These are phyloP conservation scores for Solanum bulbocastanum DNA, from an alignment of 257 asterid species.

Conservation along the genomic window DNA sequence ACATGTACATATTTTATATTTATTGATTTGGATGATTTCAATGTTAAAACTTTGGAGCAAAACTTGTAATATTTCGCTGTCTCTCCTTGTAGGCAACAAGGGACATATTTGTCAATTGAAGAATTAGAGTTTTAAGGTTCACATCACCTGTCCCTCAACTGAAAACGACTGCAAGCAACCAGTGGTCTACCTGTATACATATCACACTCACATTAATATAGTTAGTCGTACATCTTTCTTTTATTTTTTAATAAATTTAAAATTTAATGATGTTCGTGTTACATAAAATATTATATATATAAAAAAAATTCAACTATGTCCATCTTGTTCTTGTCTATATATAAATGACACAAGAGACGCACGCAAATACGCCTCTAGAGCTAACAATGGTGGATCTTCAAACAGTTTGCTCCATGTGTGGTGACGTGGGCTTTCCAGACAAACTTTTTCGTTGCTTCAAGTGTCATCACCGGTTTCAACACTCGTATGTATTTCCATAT, in stretches of 20 bases:
- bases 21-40: background rate
- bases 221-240: background rate
- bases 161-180: slow-evolving; percentile 39
- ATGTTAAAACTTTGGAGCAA: background rate
- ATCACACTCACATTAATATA: background rate
- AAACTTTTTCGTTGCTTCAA: slow-evolving; percentile 87
- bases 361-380: background rate
- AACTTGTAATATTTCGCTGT: background rate
- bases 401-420: slow-evolving; percentile 91
- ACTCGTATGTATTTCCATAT: slow-evolving; percentile 44
- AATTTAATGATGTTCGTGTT: background rate
- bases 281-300: background rate
- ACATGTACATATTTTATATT: background rate
- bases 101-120: slow-evolving; percentile 20
- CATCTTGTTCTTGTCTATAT: background rate
- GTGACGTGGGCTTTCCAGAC: slow-evolving; percentile 88
- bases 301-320: background rate
- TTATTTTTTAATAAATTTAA: background rate
- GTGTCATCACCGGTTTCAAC: slow-evolving; percentile 85
- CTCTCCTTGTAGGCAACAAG: background rate
- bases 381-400: slow-evolving; percentile 51
- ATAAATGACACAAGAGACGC: background rate
- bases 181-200: slow-evolving; percentile 26
- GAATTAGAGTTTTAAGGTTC: slow-evolving; percentile 24
- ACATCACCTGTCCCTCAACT: slow-evolving; percentile 15